Conservation (phyloP, 805 yeast species). For the Pichia ethanolica region DNA sequence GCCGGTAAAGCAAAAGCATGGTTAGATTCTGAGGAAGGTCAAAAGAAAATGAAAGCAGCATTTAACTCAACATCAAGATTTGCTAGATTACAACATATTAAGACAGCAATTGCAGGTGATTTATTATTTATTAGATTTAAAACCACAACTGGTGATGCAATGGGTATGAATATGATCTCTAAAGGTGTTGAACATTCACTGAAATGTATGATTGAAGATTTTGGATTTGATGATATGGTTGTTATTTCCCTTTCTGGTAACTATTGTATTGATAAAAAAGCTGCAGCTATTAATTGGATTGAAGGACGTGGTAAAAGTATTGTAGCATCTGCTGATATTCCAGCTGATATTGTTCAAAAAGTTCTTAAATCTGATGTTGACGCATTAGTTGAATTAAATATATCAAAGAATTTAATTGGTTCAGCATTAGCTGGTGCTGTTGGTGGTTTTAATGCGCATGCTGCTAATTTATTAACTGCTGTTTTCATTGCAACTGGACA, state of each 20-base stretch:
- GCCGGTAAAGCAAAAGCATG: conserved; percentile 94
- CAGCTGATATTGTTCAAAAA: conserved; percentile 67
- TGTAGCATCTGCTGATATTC: conserved; percentile 92
- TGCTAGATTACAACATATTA: conserved; percentile 85
- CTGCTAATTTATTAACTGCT: conserved; percentile 94
- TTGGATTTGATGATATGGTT: conserved; percentile 92
- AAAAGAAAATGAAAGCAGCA: conserved; percentile 68
- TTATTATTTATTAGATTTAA: conserved; percentile 83
- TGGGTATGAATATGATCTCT: conserved; percentile 99
- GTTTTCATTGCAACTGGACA: conserved; percentile 93
- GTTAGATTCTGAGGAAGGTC: conserved; percentile 96
- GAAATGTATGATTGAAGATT: conserved; percentile 74
- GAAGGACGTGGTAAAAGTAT: conserved; percentile 98
- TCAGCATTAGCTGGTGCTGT: conserved; percentile 98
- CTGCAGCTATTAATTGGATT: conserved; percentile 98
- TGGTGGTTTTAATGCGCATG: conserved; percentile 98
- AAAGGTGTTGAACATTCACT: conserved; percentile 92
- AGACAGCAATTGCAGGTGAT: conserved; percentile 93
- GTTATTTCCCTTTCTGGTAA: conserved; percentile 92
- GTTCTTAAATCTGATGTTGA: conserved; percentile 90
- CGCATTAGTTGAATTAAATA: conserved; percentile 83
- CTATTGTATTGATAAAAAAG: conserved; percentile 95
- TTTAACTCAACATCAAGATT: conserved; percentile 96
- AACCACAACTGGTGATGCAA: conserved; percentile 99
- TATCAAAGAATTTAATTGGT: conserved; percentile 86